A percentile compares a stretch with the other conserved stretches of the same genome.
Conservation (phyloP, 495 filamentous ascomycete genomes). For the Aspergillus leporis region DNA sequence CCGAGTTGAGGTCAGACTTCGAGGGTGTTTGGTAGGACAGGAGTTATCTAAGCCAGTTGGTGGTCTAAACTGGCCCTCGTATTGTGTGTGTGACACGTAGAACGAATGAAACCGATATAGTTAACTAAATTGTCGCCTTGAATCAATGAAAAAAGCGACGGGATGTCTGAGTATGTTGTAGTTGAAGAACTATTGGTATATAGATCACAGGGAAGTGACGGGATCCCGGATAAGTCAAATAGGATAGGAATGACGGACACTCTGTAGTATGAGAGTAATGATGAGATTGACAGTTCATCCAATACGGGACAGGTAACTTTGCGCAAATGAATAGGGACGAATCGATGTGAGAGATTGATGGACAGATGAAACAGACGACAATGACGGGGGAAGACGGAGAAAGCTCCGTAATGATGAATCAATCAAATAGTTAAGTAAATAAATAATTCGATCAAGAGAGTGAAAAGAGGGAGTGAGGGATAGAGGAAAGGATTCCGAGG, state of each 20-base stretch:
- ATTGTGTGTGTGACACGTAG: conserved; percentile 1
- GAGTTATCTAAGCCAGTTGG: not conserved
- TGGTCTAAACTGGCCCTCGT: not conserved
- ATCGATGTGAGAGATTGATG: not conserved
- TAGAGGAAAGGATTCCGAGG: not conserved
- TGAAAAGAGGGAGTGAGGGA: not conserved
- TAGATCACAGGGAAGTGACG: not conserved
- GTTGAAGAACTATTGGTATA: not conserved
- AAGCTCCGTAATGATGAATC: not conserved
- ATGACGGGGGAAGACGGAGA: conserved; percentile 2
- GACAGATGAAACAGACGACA: not conserved
- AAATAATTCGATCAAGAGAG: not conserved
- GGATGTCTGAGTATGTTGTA: not conserved
- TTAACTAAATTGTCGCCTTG: not conserved
- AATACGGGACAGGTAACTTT: not conserved
- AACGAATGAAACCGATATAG: not conserved
- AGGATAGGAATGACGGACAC: not conserved
- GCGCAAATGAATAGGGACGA: conserved; percentile 2
- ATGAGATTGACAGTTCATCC: not conserved
- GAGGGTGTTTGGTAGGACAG: not conserved
- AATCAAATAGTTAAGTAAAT: too few species aligned
- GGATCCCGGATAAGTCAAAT: not conserved
- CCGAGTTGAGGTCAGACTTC: not conserved
- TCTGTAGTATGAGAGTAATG: not conserved
- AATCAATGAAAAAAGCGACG: not conserved